Evolutionary conservation across 805 yeast species (phyloP), one percentile per base, ranked within the genome.

Genomic region (Barnettozyma sucrosica): DNA sequence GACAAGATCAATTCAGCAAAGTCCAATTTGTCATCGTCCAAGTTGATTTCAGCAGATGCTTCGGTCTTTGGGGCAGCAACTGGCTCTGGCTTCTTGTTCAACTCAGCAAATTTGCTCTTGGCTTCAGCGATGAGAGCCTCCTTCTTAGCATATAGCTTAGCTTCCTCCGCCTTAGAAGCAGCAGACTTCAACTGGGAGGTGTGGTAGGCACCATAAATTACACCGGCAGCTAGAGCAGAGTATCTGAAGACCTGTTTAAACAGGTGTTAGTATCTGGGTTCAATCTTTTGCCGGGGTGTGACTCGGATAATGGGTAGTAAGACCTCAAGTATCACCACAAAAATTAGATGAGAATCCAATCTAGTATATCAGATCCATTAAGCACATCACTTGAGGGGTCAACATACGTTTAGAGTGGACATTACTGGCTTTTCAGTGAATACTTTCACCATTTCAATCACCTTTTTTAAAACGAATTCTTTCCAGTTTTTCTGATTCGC

Each of bases 11-110:
- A 85, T 55, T 73, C 71, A 46, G 80, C 97, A 60, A 85, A 77
- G 67, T 90, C 98, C 67, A 89, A 78, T 72, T 89, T 85, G 56
- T 95, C 93, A 70, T 89, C 96, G 62, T 88, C 92, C 66, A 89
- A 75, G 71, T 90, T 77, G 56, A 83, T 66, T 46, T 79, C 76
- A 45, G 76, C 72, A 40, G 69, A 57, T n/a, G 74, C 62, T 32
- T 63, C 67, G 49, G 74, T 24, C 26, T 48, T 30, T 14, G 41
- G 46, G 26, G 49, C 38, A 14, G 34, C 49, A 20, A 52, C 74
- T 34, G 66, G 67, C 45, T 72, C 72, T 51, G 75, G 70, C 48
- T 67, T 68, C 53, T 71, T 72, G 61, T 77, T 69, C 62, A 80
- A 70, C 68, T 79, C 84, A 58, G 88, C 89, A 71, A 77, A 92